Percentiles rank a stretch among this genome's conserved stretches.
These are phyloP conservation scores for Naegleria fowleri DNA, from an alignment of 208 protist species.

Conservation along the genomic window DNA sequence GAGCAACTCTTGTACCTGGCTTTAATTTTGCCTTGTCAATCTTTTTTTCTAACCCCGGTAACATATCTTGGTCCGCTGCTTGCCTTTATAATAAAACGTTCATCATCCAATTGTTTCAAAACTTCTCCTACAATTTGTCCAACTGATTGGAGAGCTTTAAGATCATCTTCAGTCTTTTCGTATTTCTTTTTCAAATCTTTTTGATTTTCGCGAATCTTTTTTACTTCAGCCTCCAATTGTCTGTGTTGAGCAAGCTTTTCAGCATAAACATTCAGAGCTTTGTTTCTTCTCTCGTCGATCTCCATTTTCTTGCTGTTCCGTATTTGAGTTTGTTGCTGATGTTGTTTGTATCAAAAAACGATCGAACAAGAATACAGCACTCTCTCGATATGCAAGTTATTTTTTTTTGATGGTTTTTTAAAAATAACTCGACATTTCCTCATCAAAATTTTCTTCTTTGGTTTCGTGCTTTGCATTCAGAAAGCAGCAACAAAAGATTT, in stretches of 20 bases:
- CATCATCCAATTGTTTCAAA: conserved; percentile 84
- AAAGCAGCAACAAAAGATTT: too few relatives aligned
- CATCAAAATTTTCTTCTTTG: too few relatives aligned
- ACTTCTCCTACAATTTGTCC: conserved; percentile 98
- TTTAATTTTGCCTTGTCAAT: conserved; percentile 87
- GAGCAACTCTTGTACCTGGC: conserved; percentile 90
- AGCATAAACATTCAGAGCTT: background rate
- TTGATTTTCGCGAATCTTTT: conserved; percentile 13
- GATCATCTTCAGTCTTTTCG: conserved; percentile 91
- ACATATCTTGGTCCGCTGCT: conserved; percentile 96
- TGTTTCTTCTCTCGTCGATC: conserved; percentile 21
- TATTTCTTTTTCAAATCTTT: conserved; percentile 71
- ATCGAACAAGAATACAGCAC: too few relatives aligned
- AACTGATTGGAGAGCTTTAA: conserved; percentile 95
- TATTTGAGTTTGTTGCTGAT: background rate
- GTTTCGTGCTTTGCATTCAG: too few relatives aligned
- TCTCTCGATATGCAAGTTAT: background rate
- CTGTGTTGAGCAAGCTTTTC: conserved; percentile 18
- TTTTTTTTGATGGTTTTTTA: background rate
- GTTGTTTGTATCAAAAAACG: too few relatives aligned
- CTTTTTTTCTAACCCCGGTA: conserved; percentile 87
- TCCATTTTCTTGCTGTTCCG: background rate
- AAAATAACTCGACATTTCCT: background rate
- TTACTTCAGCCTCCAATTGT: background rate
- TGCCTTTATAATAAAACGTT: conserved; percentile 97